Evolutionary conservation across 345 rosid species (phyloP).

Genomic region (Aquilaria sinensis): DNA sequence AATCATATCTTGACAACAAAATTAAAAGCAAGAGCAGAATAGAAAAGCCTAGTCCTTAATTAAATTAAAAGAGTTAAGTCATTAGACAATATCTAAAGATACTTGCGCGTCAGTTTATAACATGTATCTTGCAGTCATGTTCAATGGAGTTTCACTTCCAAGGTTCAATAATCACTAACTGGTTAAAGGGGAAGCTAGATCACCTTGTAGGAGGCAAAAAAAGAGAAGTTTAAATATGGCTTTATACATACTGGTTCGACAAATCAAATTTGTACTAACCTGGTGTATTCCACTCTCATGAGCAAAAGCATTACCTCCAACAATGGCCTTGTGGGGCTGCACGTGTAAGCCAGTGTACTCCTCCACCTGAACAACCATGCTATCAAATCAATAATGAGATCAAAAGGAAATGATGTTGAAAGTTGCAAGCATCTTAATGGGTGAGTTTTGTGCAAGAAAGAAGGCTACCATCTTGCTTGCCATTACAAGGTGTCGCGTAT

Average conservation of each 20-base stretch:
- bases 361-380: constrained; percentile 53
- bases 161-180: too few relatives aligned
- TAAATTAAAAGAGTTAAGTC: too few relatives aligned
- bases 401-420: neutral
- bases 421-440: neutral
- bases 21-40: neutral
- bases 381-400: constrained; percentile 1
- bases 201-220: too few relatives aligned
- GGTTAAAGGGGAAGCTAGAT: too few relatives aligned
- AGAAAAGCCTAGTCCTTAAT: too few relatives aligned
- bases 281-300: constrained; percentile 98
- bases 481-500: constrained; percentile 72
- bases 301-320: constrained; percentile 96
- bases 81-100: too few relatives aligned
- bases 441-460: too few relatives aligned
- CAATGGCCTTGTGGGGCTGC: constrained; percentile 96
- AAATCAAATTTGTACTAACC: constrained; percentile 31
- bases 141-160: too few relatives aligned
- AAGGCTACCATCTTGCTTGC: constrained; percentile 86
- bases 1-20: neutral
- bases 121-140: too few relatives aligned
- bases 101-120: too few relatives aligned
- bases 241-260: too few relatives aligned
- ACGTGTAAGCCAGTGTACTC: constrained; percentile 83
- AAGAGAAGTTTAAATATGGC: too few relatives aligned